Conservation (phyloP, 495 filamentous ascomycete species). For the Neurospora sp. region DNA sequence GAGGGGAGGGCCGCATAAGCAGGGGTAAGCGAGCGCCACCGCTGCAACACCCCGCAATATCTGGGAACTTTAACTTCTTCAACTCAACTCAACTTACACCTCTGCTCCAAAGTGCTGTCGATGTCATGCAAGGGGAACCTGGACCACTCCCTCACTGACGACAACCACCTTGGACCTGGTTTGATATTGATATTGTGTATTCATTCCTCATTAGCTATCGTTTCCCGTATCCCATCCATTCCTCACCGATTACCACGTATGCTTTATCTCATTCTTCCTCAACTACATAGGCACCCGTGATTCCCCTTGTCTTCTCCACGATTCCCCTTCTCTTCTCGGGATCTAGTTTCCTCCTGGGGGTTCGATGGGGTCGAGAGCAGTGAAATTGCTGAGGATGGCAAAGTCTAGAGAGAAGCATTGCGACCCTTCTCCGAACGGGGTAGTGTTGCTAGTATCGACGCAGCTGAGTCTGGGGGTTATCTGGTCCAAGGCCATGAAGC, state of each 20-base stretch:
- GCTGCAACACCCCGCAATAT: neutral
- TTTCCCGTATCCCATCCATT: neutral
- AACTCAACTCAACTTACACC: neutral
- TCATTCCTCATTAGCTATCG: neutral
- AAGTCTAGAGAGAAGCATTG: slow-evolving; percentile 4
- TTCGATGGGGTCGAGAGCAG: slow-evolving; percentile 7
- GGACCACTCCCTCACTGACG: neutral
- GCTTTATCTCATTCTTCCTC: neutral
- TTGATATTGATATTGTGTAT: neutral
- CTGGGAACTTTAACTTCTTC: neutral
- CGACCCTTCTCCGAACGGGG: slow-evolving; percentile 4
- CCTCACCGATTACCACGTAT: neutral
- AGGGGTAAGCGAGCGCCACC: neutral
- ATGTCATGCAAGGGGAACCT: neutral
- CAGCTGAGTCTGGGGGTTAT: slow-evolving; percentile 10
- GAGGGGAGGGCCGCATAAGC: neutral
- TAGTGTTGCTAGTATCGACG: slow-evolving; percentile 1
- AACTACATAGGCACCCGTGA: neutral
- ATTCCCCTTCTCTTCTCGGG: neutral
- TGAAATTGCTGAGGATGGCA: slow-evolving; percentile 6
- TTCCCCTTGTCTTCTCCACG: neutral
- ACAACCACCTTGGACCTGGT: neutral
- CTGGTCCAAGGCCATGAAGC: slow-evolving; percentile 12
- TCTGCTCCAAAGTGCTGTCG: neutral
- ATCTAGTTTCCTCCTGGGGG: neutral